Percentiles rank a stretch among this genome's conserved stretches.
Evolutionary conservation across 2,329 filamentous ascomycete genomes (phyloP).

Genomic region (Dothistroma septosporum): DNA sequence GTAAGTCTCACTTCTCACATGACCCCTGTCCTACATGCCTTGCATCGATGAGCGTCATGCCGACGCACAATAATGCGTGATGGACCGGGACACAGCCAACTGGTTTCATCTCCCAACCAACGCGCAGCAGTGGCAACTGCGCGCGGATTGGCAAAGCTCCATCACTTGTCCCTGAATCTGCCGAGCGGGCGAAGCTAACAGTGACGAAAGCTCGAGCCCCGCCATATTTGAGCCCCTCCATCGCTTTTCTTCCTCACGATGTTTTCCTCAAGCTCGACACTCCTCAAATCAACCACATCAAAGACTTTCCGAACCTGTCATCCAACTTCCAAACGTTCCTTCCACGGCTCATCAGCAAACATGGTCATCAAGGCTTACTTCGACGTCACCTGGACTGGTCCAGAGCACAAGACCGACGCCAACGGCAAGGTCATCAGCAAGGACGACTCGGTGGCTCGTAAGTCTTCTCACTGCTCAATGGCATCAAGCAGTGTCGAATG

Average conservation of each 20-base stretch:
- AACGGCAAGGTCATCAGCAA: slow-evolving; percentile 47
- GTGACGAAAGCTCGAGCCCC: background rate
- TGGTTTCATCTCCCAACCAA: background rate
- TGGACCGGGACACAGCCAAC: background rate
- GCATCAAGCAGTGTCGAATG: background rate
- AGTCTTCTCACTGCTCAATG: slow-evolving; percentile 33
- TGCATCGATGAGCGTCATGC: background rate
- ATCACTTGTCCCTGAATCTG: background rate
- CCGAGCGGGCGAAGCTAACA: background rate
- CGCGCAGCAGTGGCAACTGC: background rate
- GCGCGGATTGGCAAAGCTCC: background rate
- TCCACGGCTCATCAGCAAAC: slow-evolving; percentile 63
- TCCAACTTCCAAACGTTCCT: slow-evolving; percentile 46
- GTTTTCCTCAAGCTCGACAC: slow-evolving; percentile 5
- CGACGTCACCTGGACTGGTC: slow-evolving; percentile 52
- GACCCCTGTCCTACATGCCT: background rate
- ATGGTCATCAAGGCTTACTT: slow-evolving; percentile 73
- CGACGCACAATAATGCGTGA: background rate
- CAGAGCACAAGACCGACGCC: slow-evolving; percentile 60
- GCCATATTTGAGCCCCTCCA: background rate
- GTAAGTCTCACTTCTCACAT: background rate
- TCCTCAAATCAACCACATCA: slow-evolving; percentile 21
- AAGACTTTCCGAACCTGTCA: slow-evolving; percentile 33
- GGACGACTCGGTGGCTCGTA: slow-evolving; percentile 54
- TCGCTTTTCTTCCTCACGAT: background rate